Evolutionary conservation across 768 basidiomycete genomes (phyloP).

Genomic region (Wakefieldia striispora): DNA sequence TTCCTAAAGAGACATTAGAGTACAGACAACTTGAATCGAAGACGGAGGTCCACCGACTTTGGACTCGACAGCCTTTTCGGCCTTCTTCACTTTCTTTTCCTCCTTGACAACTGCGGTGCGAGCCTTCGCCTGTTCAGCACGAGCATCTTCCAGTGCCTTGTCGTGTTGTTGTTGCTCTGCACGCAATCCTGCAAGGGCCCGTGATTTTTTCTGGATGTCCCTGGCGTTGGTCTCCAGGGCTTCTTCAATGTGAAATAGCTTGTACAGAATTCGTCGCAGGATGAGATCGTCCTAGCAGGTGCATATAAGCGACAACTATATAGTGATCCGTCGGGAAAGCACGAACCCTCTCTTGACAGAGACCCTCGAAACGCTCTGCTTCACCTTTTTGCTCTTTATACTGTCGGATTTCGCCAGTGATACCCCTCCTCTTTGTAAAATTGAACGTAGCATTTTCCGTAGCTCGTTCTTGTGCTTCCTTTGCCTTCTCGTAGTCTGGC

Average conservation of each 20-base stretch:
- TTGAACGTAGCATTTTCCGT: conserved; percentile 95
- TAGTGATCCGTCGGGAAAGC: not conserved
- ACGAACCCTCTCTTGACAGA: conserved; percentile 72
- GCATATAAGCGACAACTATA: conserved; percentile 3
- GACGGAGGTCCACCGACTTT: conserved; percentile 51
- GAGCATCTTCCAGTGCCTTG: conserved; percentile 65
- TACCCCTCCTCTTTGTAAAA: conserved; percentile 90
- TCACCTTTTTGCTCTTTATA: conserved; percentile 97
- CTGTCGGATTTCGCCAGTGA: conserved; percentile 93
- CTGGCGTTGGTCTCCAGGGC: conserved; percentile 71
- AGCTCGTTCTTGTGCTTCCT: conserved; percentile 82
- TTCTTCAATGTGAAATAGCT: conserved; percentile 86
- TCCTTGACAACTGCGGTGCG: conserved; percentile 74
- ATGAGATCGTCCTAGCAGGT: conserved; percentile 70
- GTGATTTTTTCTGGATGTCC: conserved; percentile 71
- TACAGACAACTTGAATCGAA: not conserved
- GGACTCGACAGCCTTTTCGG: conserved; percentile 83
- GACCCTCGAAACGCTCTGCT: conserved; percentile 79
- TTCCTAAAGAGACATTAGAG: conserved; percentile 47
- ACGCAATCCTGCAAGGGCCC: conserved; percentile 63
- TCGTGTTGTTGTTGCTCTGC: conserved; percentile 72
- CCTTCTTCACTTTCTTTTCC: conserved; percentile 86
- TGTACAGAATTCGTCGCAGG: conserved; percentile 80
- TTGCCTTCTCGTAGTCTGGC: conserved; percentile 84
- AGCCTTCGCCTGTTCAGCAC: conserved; percentile 77